These are phyloP conservation scores for Botryobasidium botryosum DNA, from an alignment of 768 basidiomycete genomes.

Conservation along the genomic window DNA sequence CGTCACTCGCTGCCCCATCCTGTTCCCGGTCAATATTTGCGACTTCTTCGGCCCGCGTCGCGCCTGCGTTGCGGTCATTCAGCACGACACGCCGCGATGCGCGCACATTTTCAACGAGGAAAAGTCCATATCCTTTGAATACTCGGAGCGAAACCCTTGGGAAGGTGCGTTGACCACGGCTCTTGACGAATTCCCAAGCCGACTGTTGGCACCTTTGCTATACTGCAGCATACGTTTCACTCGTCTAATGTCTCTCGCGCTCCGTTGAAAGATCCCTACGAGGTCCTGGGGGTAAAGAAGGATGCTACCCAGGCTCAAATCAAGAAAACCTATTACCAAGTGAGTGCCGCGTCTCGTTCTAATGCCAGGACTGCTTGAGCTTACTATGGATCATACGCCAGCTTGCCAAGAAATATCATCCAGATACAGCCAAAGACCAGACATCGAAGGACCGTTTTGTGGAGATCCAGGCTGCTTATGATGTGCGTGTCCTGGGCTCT, in stretches of 20 bases:
- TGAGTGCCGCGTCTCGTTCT: too few species aligned
- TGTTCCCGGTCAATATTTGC: too few species aligned
- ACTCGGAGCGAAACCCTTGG: too few species aligned
- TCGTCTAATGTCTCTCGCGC: constrained; percentile 35
- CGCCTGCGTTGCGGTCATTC: too few species aligned
- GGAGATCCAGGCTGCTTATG: constrained; percentile 95
- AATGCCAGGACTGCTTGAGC: too few species aligned
- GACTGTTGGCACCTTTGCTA: not conserved
- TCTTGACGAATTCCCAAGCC: too few species aligned
- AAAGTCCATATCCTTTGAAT: too few species aligned
- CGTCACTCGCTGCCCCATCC: too few species aligned
- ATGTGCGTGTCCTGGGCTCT: constrained; percentile 35
- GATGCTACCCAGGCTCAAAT: constrained; percentile 78
- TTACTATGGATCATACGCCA: too few species aligned
- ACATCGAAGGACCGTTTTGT: constrained; percentile 82
- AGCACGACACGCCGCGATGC: too few species aligned
- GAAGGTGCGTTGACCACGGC: too few species aligned
- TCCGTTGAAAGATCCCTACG: constrained; percentile 70
- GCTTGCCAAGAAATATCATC: constrained; percentile 97
- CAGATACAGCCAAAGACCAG: constrained; percentile 91
- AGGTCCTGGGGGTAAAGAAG: constrained; percentile 72
- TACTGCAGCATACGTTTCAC: constrained; percentile 57
- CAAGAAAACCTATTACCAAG: constrained; percentile 94
- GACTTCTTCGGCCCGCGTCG: too few species aligned
- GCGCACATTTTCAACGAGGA: not conserved